phyloP scores from a whole-genome alignment of 2,329 filamentous ascomycete genomes.

The Aspergillus pseudotamarii region DNA sequence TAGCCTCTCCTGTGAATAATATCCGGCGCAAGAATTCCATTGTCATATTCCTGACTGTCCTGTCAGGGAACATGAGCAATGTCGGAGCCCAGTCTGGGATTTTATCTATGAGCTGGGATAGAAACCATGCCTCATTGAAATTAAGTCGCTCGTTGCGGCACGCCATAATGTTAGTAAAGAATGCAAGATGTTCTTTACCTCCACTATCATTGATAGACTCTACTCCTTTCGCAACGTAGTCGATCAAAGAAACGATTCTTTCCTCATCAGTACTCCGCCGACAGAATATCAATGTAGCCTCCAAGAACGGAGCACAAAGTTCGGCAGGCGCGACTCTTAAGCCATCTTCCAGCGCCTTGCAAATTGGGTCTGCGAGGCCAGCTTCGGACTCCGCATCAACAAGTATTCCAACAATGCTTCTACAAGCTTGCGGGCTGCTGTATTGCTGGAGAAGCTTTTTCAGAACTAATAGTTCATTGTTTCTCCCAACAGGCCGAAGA shows the following conservation, averaged over 20 bases:
- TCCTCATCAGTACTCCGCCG: conserved; percentile 38
- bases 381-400: conserved; percentile 56
- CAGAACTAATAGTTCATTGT: conserved; percentile 44
- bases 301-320: conserved; percentile 59
- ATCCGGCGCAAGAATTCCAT: conserved; percentile 46
- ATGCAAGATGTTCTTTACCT: conserved; percentile 52
- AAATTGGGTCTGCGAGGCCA: conserved; percentile 53
- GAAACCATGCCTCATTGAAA: conserved; percentile 38
- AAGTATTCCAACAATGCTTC: conserved; percentile 61
- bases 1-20: conserved; percentile 43
- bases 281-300: conserved; percentile 60
- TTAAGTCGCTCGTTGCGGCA: conserved; percentile 41
- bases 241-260: conserved; percentile 42
- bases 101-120: conserved; percentile 40
- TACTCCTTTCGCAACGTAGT: conserved; percentile 49
- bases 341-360: conserved; percentile 56
- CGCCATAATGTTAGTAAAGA: conserved; percentile 58
- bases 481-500: conserved; percentile 36
- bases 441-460: conserved; percentile 68
- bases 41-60: conserved; percentile 48
- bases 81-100: conserved; percentile 55
- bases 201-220: conserved; percentile 53
- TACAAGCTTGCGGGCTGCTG: conserved; percentile 56
- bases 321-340: conserved; percentile 56
- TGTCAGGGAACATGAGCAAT: conserved; percentile 55